phyloP scores from a whole-genome alignment of 2,329 filamentous ascomycete species.

The Ophiostoma sp. region DNA sequence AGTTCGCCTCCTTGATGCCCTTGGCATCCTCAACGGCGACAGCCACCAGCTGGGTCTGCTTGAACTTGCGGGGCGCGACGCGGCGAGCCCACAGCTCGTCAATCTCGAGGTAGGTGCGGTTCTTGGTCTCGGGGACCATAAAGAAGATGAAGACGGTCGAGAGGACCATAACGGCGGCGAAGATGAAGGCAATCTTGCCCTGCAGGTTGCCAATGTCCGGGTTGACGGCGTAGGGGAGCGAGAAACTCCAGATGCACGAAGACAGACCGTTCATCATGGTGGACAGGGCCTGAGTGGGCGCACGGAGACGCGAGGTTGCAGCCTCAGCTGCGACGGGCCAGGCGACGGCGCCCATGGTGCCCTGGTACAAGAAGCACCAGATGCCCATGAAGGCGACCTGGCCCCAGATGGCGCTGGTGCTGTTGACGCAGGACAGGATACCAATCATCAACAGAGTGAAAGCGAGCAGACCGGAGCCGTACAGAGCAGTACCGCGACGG shows the following conservation, averaged over 20 bases:
- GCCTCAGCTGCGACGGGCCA: constrained; percentile 32
- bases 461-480: constrained; percentile 30
- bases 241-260: constrained; percentile 28
- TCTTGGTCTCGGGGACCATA: constrained; percentile 31
- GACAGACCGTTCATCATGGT: constrained; percentile 25
- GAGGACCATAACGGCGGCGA: constrained; percentile 29
- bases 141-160: constrained; percentile 31
- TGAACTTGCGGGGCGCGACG: constrained; percentile 15
- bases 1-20: neutral
- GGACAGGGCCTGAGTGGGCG: constrained; percentile 27
- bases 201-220: constrained; percentile 27
- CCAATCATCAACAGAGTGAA: constrained; percentile 37
- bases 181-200: constrained; percentile 34
- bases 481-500: constrained; percentile 35
- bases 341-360: constrained; percentile 41
- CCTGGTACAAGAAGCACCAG: constrained; percentile 36
- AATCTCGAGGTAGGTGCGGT: constrained; percentile 32
- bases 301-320: constrained; percentile 27
- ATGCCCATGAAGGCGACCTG: constrained; percentile 35
- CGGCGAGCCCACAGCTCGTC: constrained; percentile 30
- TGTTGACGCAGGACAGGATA: constrained; percentile 33
- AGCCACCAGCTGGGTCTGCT: neutral
- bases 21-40: neutral
- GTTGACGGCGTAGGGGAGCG: constrained; percentile 29
- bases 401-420: constrained; percentile 25